phyloP scores from a whole-genome alignment of 2,329 filamentous ascomycete species.

The Pyricularia grisea region DNA sequence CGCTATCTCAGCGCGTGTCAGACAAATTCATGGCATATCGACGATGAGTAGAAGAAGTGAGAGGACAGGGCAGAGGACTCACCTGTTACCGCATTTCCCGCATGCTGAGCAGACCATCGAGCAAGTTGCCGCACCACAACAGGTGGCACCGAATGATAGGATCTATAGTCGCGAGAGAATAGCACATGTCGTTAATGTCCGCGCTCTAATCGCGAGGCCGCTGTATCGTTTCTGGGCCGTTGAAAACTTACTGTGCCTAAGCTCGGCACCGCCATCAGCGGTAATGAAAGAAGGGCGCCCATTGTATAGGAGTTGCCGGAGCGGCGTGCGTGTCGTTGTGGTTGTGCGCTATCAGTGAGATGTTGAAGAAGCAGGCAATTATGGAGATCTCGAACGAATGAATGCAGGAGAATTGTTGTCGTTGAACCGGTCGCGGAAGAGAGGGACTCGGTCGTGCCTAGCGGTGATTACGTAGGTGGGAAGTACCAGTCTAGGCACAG shows the following conservation, averaged over 20 bases:
- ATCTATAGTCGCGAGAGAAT: conserved; percentile 38
- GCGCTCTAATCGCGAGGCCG: neutral
- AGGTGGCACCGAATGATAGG: conserved; percentile 73
- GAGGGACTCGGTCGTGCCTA: neutral
- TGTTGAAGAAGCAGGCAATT: neutral
- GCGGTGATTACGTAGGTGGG: neutral
- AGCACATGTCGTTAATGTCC: neutral
- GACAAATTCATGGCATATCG: conserved; percentile 6
- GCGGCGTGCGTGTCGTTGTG: neutral
- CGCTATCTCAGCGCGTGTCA: conserved; percentile 39
- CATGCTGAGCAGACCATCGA: conserved; percentile 93
- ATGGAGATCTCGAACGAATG: neutral
- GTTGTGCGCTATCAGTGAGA: neutral
- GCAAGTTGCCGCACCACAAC: conserved; percentile 93
- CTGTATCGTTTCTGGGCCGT: neutral
- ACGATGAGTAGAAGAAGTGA: neutral
- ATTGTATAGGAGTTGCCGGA: conserved; percentile 36
- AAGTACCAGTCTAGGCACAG: neutral
- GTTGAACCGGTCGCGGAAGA: neutral
- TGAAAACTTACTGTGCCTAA: conserved; percentile 63
- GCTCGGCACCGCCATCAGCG: conserved; percentile 81
- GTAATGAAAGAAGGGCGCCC: conserved; percentile 86
- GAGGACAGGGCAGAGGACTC: conserved; percentile 14
- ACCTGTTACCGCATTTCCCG: conserved; percentile 96
- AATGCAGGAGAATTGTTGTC: neutral